Percentiles rank a stretch among this genome's conserved stretches.
Evolutionary conservation across 331 rosid species (phyloP).

Genomic region (Pyrus hybrid): DNA sequence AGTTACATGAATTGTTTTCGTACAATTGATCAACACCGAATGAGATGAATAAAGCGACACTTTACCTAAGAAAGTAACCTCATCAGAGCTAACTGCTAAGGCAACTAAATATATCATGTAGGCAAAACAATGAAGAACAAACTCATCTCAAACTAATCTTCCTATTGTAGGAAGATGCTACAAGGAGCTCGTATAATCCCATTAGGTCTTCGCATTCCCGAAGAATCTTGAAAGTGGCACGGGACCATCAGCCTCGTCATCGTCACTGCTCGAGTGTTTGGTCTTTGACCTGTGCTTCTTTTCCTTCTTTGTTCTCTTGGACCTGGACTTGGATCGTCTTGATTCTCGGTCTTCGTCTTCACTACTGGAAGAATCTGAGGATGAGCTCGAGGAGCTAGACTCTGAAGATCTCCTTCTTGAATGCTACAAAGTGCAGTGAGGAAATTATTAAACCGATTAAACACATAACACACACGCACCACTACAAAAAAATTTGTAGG

Average conservation of each 20-base stretch:
- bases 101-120: conserved; percentile 19
- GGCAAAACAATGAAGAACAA: conserved; percentile 11
- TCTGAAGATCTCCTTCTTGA: conserved; percentile 71
- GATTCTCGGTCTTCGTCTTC: conserved; percentile 66
- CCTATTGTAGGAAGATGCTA: conserved; percentile 27
- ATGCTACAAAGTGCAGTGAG: conserved; percentile 40
- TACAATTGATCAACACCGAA: not conserved
- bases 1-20: not conserved
- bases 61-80: not conserved
- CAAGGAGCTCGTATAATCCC: conserved; percentile 16
- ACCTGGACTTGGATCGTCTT: conserved; percentile 81
- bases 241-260: conserved; percentile 62
- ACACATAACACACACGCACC: not conserved
- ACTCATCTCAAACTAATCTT: conserved; percentile 19
- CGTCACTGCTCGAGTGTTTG: conserved; percentile 44
- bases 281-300: conserved; percentile 64
- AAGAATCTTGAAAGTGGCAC: conserved; percentile 92
- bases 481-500: not conserved
- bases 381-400: conserved; percentile 66
- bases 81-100: not conserved
- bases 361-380: conserved; percentile 52
- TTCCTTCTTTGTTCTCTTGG: conserved; percentile 75
- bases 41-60: not conserved
- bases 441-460: not conserved
- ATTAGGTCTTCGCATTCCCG: conserved; percentile 49